Evolutionary conservation across 768 basidiomycete genomes (phyloP), one percentile per base, ranked within the genome.

Genomic region (Suillus hirtellus): DNA sequence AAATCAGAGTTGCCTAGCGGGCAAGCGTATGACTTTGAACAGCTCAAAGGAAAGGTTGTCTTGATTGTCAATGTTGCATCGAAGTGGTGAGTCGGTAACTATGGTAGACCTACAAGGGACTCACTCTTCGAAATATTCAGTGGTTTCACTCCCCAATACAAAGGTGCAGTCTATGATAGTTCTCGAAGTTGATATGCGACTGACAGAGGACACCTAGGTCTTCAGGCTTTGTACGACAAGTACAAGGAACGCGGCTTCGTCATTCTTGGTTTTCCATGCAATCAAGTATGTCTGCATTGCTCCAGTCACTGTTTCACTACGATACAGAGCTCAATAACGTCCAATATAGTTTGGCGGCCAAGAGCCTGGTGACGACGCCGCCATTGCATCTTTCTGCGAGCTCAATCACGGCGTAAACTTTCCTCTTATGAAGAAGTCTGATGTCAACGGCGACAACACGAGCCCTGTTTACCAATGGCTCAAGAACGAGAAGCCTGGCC

Each of bases 251-350:
- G 83, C 61, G 92, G 82, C 7, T 81, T 96, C 52, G 82, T 88
- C 58, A 85, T 97, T 62, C 82, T 97, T 59, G 95, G 94, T 3
- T 96, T 96, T 82, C 96, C 96, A 12, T 95, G 89, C 77, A 93
- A 96, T 72, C 94, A 92, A 75, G 89, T 89, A 76, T 72, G 59
- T 50, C 35, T 37, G 31, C 60, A 37, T 37, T 43, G 3, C 43
- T 37, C 9, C 31, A 35, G 47, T 40, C 17, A 47, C 34, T 55
- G 27, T 27, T 27, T 27, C 27, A 27, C 27, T 27, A 27, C 27
- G 19, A 34, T 34, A 12, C 3, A 35, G 31, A 42, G 34, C 44
- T 56, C 4, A 60, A n/a, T 49, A 19, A 34, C 7, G 1, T 7
- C 54, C 21, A 54, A 21, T 66, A 21, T 66, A 96, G 88, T 96